phyloP scores from a whole-genome alignment of 306 rosid genomes.

The Pueraria montana region DNA sequence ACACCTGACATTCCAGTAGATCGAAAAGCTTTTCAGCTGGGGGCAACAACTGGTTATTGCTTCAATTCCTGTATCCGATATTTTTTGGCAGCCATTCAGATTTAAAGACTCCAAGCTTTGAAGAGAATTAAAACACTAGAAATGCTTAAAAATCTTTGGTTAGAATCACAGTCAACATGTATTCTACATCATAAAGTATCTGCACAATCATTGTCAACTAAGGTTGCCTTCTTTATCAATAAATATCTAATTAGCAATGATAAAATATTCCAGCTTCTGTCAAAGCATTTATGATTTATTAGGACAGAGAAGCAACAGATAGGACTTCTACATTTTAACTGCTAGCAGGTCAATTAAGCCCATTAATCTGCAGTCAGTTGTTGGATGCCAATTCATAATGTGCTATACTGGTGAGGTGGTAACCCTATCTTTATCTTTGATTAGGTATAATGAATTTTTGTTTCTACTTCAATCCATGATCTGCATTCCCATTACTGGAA shows the following conservation, averaged over 20 bases:
- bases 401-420: neutral
- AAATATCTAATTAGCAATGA: conserved; percentile 14
- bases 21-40: conserved; percentile 63
- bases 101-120: conserved; percentile 75
- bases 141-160: conserved; percentile 36
- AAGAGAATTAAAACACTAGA: conserved; percentile 76
- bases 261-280: conserved; percentile 1
- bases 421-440: neutral
- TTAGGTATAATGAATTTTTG: neutral
- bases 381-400: neutral
- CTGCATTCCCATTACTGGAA: neutral
- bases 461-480: conserved; percentile 13
- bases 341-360: neutral
- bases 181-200: conserved; percentile 22
- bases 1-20: conserved; percentile 95
- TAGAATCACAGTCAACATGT: conserved; percentile 36
- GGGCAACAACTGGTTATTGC: conserved; percentile 77
- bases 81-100: conserved; percentile 90
- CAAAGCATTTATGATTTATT: conserved; percentile 9
- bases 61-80: conserved; percentile 80
- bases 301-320: neutral
- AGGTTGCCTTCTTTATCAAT: conserved; percentile 5
- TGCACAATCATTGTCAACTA: conserved; percentile 33
- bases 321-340: neutral
- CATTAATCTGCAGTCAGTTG: neutral